phyloP scores from a whole-genome alignment of 164 flowering plant species.

The Magnolia changhungtana region DNA sequence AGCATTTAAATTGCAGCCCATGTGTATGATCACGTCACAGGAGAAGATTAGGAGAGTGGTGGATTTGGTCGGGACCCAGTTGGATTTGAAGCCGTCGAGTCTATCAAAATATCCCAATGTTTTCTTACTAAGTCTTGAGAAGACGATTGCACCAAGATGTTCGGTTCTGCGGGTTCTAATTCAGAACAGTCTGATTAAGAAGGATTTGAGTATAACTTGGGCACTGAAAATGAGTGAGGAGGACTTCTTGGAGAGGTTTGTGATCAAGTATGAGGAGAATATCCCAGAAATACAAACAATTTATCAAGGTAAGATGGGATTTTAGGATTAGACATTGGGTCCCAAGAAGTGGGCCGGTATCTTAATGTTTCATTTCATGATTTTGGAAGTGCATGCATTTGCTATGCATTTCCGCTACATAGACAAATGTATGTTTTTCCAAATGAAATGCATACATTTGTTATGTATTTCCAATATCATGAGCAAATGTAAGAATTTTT shows the following conservation, averaged over 20 bases:
- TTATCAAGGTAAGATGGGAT: slow-evolving; percentile 1
- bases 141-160: background rate
- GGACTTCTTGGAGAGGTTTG: background rate
- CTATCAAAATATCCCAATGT: background rate
- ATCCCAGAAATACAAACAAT: background rate
- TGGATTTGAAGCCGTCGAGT: background rate
- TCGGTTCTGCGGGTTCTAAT: background rate
- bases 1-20: background rate
- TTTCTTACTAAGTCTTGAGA: background rate
- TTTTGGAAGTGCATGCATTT: too few species aligned
- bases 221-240: background rate
- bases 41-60: slow-evolving; percentile 2
- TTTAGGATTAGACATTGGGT: background rate
- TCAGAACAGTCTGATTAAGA: background rate
- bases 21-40: background rate
- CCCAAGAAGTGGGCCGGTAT: too few species aligned
- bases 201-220: background rate
- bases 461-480: too few species aligned
- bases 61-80: background rate
- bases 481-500: too few species aligned
- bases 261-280: slow-evolving; percentile 1
- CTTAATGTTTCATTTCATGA: too few species aligned
- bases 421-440: too few species aligned
- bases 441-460: too few species aligned
- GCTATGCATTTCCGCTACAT: too few species aligned